Conservation (phyloP, 2,329 filamentous ascomycete genomes). For the Microsporum audouinii region DNA sequence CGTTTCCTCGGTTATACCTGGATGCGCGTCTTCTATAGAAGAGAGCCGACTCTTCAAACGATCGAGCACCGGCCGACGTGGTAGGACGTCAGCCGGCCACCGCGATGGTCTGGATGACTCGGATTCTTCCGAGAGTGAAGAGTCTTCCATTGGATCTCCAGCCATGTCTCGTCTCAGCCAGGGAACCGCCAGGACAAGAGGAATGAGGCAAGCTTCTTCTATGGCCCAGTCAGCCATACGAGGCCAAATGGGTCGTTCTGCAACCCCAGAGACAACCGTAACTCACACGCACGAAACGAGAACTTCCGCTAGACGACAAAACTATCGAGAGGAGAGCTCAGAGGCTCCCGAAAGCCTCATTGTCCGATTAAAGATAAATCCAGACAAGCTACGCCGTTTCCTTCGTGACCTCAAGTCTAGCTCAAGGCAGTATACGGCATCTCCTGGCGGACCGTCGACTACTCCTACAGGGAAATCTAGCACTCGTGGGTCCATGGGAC, state of each 20-base stretch:
- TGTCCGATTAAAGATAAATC: conserved; percentile 63
- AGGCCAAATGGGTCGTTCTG: conserved; percentile 58
- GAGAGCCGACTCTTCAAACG: conserved; percentile 81
- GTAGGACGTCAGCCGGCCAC: conserved; percentile 47
- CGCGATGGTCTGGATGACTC: conserved; percentile 58
- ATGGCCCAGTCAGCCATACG: conserved; percentile 78
- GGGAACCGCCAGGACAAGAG: conserved; percentile 74
- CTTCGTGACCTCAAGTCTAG: conserved; percentile 44
- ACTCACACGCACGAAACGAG: conserved; percentile 63
- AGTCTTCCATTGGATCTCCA: conserved; percentile 77
- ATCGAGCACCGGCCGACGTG: conserved; percentile 49
- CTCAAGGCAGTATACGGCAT: conserved; percentile 26
- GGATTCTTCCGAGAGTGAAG: conserved; percentile 85
- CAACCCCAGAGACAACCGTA: conserved; percentile 63
- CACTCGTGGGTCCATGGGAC: conserved; percentile 15
- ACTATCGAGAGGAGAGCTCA: conserved; percentile 65
- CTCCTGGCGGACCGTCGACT: conserved; percentile 29
- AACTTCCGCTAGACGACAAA: conserved; percentile 50
- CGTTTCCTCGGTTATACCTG: conserved; percentile 84
- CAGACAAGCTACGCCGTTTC: conserved; percentile 58
- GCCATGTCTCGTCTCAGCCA: conserved; percentile 55
- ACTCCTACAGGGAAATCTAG: conserved; percentile 36
- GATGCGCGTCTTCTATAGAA: conserved; percentile 66
- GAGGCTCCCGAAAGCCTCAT: conserved; percentile 59
- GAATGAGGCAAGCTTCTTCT: conserved; percentile 77